Evolutionary conservation across 305 asterid genomes (phyloP), one percentile per base, ranked within the genome.

Genomic region (Solanum hybrid): DNA sequence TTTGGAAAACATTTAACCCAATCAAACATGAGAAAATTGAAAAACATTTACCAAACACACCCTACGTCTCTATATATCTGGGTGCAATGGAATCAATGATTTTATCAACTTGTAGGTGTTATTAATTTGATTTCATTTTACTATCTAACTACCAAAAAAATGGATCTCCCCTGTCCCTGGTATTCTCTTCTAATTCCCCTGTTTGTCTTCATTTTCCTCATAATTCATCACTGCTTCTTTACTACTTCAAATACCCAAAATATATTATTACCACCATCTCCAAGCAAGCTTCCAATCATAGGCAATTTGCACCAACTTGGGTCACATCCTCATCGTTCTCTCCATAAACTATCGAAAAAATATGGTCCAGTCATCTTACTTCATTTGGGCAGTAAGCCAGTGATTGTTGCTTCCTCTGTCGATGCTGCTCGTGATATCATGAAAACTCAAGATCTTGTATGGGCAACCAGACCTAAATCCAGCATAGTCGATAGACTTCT

Each of bases 261-360:
- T 15, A 88, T 17, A 3, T 71, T 51, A 7, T 69, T 32, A 5
- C 92, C 91, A 19, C 91, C 93, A 2, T 91, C 91, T 10, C 92
- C 93, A 27, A 85, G 3, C 36, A 88, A 32, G 78, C 66, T 92
- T 7, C 92, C 93, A 4, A 69, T 92, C 1, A n/a, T 91, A 27
- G 92, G 93, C 75, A 89, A 92, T 78, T 32, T 91, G 6, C 88
- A 71, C n/a, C 92, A 91, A 40, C 84, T 92, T 4, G 92, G 93
- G 1, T 27, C 0, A 1, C 24, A 1, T 22, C 91, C 91, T 17
- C 91, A 92, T 60, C 90, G 81, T 19, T 38, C 90, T 1, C 89
- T 92, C 66, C 89, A 73, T 6, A 24, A 89, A 27, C 29, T 92
- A 29, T 86, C 92, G 0, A 6, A 38, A 45, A 72, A 40, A 36